Conservation (phyloP, 805 yeast species). For the Torulaspora indica region DNA sequence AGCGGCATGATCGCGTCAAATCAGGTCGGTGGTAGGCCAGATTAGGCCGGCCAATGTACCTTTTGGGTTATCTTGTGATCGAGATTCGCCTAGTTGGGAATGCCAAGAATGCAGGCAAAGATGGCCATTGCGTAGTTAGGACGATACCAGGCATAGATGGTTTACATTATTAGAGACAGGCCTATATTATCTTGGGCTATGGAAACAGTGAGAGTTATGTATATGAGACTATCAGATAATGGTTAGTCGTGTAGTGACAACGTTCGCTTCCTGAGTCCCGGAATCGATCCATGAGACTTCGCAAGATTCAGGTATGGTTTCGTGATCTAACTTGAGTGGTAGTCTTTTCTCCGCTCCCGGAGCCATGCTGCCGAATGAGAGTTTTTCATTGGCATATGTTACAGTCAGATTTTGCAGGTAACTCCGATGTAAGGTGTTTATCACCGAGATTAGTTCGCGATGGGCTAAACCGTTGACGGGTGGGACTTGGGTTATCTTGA, state of each 20-base stretch:
- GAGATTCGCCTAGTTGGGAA: not conserved
- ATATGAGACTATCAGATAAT: not conserved
- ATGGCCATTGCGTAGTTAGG: not conserved
- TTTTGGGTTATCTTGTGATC: not conserved
- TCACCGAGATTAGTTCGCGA: not conserved
- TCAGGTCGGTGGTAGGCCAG: not conserved
- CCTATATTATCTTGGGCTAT: not conserved
- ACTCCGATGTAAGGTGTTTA: slow-evolving; percentile 10
- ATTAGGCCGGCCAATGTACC: not conserved
- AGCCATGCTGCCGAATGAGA: slow-evolving; percentile 18
- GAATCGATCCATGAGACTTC: slow-evolving; percentile 16
- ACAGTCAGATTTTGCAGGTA: slow-evolving; percentile 13
- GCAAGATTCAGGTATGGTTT: not conserved
- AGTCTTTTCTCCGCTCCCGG: slow-evolving; percentile 13
- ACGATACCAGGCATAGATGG: too few species aligned
- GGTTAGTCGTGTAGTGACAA: not conserved
- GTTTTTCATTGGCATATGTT: slow-evolving; percentile 3
- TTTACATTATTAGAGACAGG: too few species aligned
- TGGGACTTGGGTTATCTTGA: slow-evolving; percentile 9
- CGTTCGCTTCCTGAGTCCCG: not conserved
- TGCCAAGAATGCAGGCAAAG: not conserved
- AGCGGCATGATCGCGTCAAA: not conserved
- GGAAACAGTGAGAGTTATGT: not conserved
- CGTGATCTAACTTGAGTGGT: not conserved
- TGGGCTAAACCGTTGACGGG: not conserved